phyloP scores from a whole-genome alignment of 2,329 filamentous ascomycete species.

The Pyrenophora seminiperda region DNA sequence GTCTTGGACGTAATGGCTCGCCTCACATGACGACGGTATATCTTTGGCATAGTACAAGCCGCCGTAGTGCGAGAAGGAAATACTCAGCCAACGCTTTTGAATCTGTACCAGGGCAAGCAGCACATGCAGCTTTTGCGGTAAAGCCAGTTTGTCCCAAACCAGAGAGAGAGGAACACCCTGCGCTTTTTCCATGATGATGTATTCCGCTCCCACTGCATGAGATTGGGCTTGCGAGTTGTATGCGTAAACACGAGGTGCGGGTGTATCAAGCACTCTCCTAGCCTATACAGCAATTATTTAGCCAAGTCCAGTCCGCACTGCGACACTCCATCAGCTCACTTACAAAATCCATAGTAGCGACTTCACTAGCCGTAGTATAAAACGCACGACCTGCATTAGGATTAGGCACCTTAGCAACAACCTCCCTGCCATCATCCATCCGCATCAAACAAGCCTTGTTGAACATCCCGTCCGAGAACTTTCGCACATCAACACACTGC shows the following conservation, averaged over 20 bases:
- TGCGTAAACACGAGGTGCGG: constrained; percentile 36
- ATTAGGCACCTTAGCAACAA: constrained; percentile 42
- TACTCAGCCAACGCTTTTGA: constrained; percentile 21
- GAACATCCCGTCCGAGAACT: constrained; percentile 47
- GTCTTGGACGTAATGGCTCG: no score
- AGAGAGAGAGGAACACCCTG: constrained; percentile 20
- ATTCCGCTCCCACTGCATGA: constrained; percentile 35
- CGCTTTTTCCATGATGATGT: constrained; percentile 28
- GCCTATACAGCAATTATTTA: constrained; percentile 32
- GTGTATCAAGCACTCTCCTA: constrained; percentile 35
- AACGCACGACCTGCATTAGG: constrained; percentile 39
- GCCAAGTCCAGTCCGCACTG: no score
- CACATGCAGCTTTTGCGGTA: constrained; percentile 19
- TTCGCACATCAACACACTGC: neutral
- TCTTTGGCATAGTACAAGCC: constrained; percentile 30
- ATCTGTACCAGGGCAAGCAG: constrained; percentile 18
- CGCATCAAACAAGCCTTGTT: constrained; percentile 42
- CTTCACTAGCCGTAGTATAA: constrained; percentile 42
- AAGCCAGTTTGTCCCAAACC: constrained; percentile 19
- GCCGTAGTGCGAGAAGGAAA: constrained; percentile 18
- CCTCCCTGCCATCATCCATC: constrained; percentile 35
- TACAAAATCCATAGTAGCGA: constrained; percentile 44
- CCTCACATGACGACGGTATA: constrained; percentile 1
- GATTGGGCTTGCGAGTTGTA: constrained; percentile 35
- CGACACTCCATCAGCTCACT: constrained; percentile 28